Conservation (phyloP, 805 yeast species). For the Kazachstania africana region DNA sequence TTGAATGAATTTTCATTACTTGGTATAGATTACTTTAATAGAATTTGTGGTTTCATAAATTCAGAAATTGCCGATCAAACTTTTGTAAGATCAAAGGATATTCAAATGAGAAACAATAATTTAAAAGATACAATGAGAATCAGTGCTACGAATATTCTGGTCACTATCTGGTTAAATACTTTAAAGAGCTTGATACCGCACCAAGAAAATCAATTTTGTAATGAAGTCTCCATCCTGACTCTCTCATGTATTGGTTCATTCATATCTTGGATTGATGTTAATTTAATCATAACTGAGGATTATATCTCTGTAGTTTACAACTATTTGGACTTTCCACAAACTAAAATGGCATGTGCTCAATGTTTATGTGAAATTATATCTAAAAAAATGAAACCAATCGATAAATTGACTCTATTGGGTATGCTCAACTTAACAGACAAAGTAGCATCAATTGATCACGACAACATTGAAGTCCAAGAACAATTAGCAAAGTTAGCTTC, state of each 20-base stretch:
- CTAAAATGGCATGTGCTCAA: constrained; percentile 46
- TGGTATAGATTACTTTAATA: constrained; percentile 59
- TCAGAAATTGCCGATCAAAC: constrained; percentile 90
- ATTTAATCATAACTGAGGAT: constrained; percentile 44
- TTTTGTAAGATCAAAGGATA: constrained; percentile 53
- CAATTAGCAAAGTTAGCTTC: constrained; percentile 63
- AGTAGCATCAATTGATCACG: constrained; percentile 24
- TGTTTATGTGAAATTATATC: constrained; percentile 47
- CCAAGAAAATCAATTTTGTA: constrained; percentile 8
- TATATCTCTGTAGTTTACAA: constrained; percentile 47
- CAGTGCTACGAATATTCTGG: constrained; percentile 57
- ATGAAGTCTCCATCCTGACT: constrained; percentile 24
- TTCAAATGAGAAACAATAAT: constrained; percentile 51
- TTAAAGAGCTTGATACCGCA: constrained; percentile 10
- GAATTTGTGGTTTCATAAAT: constrained; percentile 67
- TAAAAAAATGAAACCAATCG: constrained; percentile 67
- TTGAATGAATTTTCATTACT: constrained; percentile 26
- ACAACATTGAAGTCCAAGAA: constrained; percentile 60
- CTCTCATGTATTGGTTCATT: constrained; percentile 66
- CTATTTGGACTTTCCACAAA: constrained; percentile 37
- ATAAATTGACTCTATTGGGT: constrained; percentile 50
- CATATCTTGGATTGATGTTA: constrained; percentile 87
- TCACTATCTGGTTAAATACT: constrained; percentile 52
- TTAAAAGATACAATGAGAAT: constrained; percentile 76
- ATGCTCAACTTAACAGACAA: constrained; percentile 54